A percentile compares a stretch with the other conserved stretches of the same genome.
These are phyloP conservation scores for Populus hybrid DNA, from an alignment of 441 rosid genomes.

Conservation along the genomic window DNA sequence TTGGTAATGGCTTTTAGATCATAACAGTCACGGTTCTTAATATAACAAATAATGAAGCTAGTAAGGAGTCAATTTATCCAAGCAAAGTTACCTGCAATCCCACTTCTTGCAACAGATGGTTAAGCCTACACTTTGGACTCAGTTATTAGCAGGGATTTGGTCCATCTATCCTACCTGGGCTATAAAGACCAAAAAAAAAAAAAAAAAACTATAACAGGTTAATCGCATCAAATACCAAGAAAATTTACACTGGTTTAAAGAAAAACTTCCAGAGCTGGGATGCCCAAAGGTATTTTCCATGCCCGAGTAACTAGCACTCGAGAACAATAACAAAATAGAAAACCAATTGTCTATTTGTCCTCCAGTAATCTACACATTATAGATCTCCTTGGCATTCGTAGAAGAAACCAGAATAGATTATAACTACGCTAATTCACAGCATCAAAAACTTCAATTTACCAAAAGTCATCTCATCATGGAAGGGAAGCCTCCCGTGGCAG, in stretches of 20 bases:
- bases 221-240: neutral
- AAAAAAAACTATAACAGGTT: neutral
- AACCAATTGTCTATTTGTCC: neutral
- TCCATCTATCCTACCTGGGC: neutral
- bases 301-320: neutral
- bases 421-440: neutral
- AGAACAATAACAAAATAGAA: conserved; percentile 1
- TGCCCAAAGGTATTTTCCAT: neutral
- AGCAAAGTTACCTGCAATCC: neutral
- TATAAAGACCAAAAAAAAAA: neutral
- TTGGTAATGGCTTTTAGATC: neutral
- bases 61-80: neutral
- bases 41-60: neutral
- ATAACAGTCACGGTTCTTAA: neutral
- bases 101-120: neutral
- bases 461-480: neutral
- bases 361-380: neutral
- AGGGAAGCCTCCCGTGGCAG: neutral
- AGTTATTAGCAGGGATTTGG: neutral
- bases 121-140: neutral
- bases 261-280: neutral
- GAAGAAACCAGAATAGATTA: neutral
- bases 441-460: neutral
- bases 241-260: neutral
- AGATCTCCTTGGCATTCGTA: neutral